Base-by-base conservation (phyloP, 1,284 basidiomycete species). In the Takashimella koratensis region DNA sequence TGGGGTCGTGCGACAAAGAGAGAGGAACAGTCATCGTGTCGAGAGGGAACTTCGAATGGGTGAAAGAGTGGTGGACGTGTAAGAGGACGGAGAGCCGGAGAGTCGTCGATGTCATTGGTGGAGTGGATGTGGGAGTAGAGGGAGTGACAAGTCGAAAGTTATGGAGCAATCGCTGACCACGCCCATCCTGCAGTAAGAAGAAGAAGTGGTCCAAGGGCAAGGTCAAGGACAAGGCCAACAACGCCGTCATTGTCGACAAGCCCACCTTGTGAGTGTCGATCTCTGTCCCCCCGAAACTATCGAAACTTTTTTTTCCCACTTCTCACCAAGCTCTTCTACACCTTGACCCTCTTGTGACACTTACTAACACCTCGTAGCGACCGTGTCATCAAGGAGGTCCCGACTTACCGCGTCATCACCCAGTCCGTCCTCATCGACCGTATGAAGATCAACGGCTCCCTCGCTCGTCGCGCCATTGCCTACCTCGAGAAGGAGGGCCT, bases 181-280 rank as follows among this genome's bases (percentile, higher is more conserved):
- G 3, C 26, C 19, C 53, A 20, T 43, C 27, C 13, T 19, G 45
- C 53, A 76, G 75, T 62, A 97, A 97, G 85, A 98, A 98, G 85
- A 98, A 98, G 88, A 98, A 98, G 85, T 98, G 94, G 94, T 97
- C 93, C 67, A 98, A 98, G 85, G 94, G 94, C 78, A 96, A 96
- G 81, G 93, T 97, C 78, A 97, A 97, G 87, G 93, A 97, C 82
- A 97, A 97, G 86, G 91, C 90, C 72, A 86, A 87, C 75, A 76
- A 76, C 74, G 85, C 89, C 73, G 94, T 98, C 77, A 82, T 86
- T 68, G 86, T 96, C 73, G 92, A 96, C 83, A 92, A 95, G 82
- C 58, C 74, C 45, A 76, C 76, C 67, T 76, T 62, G 78, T 77
- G 60, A 64, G 75, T 66, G 4, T 16, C n/a, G 2, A 21, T 24